A percentile compares a stretch with the other conserved stretches of the same genome.
Evolutionary conservation across 306 rosid genomes (phyloP).

Genomic region (Ormosia semicastrata): DNA sequence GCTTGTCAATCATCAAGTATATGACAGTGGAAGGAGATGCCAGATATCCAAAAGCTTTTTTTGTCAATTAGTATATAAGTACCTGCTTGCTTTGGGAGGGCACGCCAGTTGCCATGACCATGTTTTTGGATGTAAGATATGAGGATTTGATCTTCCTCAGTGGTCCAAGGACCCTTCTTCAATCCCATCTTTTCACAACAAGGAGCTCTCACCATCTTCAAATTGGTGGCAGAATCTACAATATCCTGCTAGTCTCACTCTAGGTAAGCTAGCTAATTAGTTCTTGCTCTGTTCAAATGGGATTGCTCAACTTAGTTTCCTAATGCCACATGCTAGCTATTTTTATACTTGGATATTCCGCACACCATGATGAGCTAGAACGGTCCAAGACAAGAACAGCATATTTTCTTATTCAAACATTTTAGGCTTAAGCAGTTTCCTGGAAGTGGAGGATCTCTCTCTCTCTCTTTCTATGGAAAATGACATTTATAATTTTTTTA

Average conservation of each 20-base stretch:
- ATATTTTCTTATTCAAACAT: constrained; percentile 1
- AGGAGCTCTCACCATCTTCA: constrained; percentile 77
- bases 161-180: constrained; percentile 82
- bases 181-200: constrained; percentile 83
- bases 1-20: not conserved
- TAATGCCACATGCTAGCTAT: constrained; percentile 10
- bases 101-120: constrained; percentile 87
- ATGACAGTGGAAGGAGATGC: no score
- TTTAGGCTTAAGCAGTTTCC: constrained; percentile 16
- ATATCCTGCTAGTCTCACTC: not conserved
- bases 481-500: not conserved
- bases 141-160: constrained; percentile 69
- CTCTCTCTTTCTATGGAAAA: not conserved
- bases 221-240: not conserved
- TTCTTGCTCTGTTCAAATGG: not conserved
- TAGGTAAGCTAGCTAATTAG: not conserved
- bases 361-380: constrained; percentile 2
- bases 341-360: constrained; percentile 29
- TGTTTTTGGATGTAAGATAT: constrained; percentile 42
- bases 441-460: not conserved
- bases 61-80: not conserved
- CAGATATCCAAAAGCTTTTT: no score
- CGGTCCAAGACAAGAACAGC: constrained; percentile 20
- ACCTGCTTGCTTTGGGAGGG: constrained; percentile 89
- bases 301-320: not conserved